Evolutionary conservation across 2,329 filamentous ascomycete species (phyloP).

Genomic region (Talaromyces sp.): DNA sequence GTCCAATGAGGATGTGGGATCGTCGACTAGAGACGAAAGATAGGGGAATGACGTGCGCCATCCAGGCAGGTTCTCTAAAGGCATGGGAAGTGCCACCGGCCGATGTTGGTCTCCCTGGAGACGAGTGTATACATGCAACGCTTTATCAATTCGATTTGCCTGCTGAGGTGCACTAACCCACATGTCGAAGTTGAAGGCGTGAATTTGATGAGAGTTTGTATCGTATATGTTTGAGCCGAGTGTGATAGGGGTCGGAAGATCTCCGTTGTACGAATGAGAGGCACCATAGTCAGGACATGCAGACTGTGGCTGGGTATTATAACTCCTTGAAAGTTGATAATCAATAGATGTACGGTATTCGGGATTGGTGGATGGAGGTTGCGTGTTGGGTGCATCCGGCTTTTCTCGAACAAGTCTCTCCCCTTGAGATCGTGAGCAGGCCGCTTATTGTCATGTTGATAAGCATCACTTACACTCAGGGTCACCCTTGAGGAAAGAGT

Average conservation of each 20-base stretch:
- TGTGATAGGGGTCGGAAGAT: slow-evolving; percentile 34
- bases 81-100: slow-evolving; percentile 33
- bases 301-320: slow-evolving; percentile 26
- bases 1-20: slow-evolving; percentile 31
- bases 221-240: slow-evolving; percentile 34
- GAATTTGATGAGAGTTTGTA: slow-evolving; percentile 27
- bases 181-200: slow-evolving; percentile 45
- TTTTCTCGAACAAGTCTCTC: slow-evolving; percentile 40
- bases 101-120: slow-evolving; percentile 39
- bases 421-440: slow-evolving; percentile 25
- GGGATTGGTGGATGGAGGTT: slow-evolving; percentile 29
- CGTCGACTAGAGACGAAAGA: slow-evolving; percentile 34
- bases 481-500: slow-evolving; percentile 53
- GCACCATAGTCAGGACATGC: slow-evolving; percentile 32
- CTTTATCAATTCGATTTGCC: slow-evolving; percentile 35
- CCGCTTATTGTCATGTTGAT: slow-evolving; percentile 11
- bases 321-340: slow-evolving; percentile 30
- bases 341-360: slow-evolving; percentile 34
- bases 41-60: slow-evolving; percentile 44
- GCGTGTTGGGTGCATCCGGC: slow-evolving; percentile 31
- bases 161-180: slow-evolving; percentile 41
- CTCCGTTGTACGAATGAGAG: slow-evolving; percentile 32
- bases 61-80: slow-evolving; percentile 37
- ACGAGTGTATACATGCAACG: slow-evolving; percentile 44
- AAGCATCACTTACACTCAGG: slow-evolving; percentile 46